Percentiles rank a stretch among this genome's conserved stretches.
Conservation (phyloP, 2,329 filamentous ascomycete species). For the Penicillium verrucosum region DNA sequence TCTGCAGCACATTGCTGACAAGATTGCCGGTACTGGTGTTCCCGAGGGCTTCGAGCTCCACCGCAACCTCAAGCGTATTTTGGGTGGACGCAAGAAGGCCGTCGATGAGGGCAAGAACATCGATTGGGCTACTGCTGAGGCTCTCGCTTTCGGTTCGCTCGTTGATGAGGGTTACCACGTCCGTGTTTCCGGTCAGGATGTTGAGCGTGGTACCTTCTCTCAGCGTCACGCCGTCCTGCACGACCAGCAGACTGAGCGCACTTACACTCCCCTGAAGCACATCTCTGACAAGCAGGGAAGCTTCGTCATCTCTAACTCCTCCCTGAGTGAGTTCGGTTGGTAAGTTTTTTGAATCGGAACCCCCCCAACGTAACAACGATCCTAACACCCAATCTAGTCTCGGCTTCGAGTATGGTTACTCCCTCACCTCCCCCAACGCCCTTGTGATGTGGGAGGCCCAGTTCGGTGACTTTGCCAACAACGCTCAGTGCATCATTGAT, state of each 20-base stretch:
- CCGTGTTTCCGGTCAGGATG: slow-evolving; percentile 95
- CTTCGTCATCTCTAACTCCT: slow-evolving; percentile 97
- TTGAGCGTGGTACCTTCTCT: slow-evolving; percentile 98
- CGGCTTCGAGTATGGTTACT: slow-evolving; percentile 98
- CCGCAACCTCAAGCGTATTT: slow-evolving; percentile 95
- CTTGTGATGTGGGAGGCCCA: slow-evolving; percentile 99
- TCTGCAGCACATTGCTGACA: slow-evolving; percentile 76
- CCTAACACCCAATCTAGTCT: slow-evolving; percentile 67
- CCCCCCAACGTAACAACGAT: background rate
- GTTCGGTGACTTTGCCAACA: slow-evolving; percentile 99
- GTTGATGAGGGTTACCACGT: slow-evolving; percentile 94
- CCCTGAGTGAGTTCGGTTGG: slow-evolving; percentile 68
- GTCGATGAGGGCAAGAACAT: slow-evolving; percentile 90
- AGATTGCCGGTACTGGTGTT: slow-evolving; percentile 69
- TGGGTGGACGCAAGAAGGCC: slow-evolving; percentile 83
- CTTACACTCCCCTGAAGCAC: slow-evolving; percentile 88
- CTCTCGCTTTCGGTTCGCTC: slow-evolving; percentile 87
- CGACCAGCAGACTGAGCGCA: slow-evolving; percentile 90
- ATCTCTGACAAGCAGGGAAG: slow-evolving; percentile 87
- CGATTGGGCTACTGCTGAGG: slow-evolving; percentile 96
- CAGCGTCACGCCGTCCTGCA: slow-evolving; percentile 96
- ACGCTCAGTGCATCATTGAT: slow-evolving; percentile 97
- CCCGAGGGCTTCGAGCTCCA: slow-evolving; percentile 87
- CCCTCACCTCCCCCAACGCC: slow-evolving; percentile 90
- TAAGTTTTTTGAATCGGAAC: slow-evolving; percentile 36